Base-by-base conservation (phyloP, 2,329 filamentous ascomycete genomes). In the Cordyceps fumosorosea region DNA sequence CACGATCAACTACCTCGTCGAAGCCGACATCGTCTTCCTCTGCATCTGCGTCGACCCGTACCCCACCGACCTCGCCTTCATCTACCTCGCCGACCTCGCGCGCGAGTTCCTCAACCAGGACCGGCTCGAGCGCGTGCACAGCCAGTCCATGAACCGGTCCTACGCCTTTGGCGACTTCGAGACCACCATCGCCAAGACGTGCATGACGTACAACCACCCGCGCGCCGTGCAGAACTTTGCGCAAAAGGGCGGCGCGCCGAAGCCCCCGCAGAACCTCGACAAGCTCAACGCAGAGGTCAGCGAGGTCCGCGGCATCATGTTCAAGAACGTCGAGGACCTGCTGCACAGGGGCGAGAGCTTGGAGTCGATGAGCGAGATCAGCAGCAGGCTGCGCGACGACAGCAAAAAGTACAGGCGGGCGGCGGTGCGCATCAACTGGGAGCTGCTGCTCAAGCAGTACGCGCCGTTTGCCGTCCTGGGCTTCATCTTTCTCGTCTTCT, bases 121-220 rank as follows among this genome's bases (percentile, higher is more conserved):
- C 81, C 84, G 87, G 54, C 73, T 84, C 20, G 73, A 81, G 62
- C 89, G 95, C 77, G 88, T 96, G 68, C 85, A 89, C 71, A 86
- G 84, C 48, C 85, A 90, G 0, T 80, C 81, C 40, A 84, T 96
- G 67, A 29, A 29, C 29, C 90, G 93, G 26, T 93, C 95, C 6
- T 99, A 98, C 77, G 93, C 92, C 64, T 98, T 96, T 74, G 93
- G 96, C 81, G 92, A 96, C 74, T 99, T 99, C 75, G 96, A 99
- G 77, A 96, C 90, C 66, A 98, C 96, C 80, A 96, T 99, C 76
- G 84, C 89, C 73, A 89, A 91, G 73, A 96, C 93, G 47, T 95
- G 93, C 78, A 89, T 92, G 69, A 92, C 93, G 32, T 99, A 99
- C 77, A 90, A 95, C 69, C 95, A 99, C 75, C 87, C 89, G 60